Evolutionary conservation across 345 rosid genomes (phyloP), one percentile per base, ranked within the genome.

Genomic region (Euphorbia tirucalli): DNA sequence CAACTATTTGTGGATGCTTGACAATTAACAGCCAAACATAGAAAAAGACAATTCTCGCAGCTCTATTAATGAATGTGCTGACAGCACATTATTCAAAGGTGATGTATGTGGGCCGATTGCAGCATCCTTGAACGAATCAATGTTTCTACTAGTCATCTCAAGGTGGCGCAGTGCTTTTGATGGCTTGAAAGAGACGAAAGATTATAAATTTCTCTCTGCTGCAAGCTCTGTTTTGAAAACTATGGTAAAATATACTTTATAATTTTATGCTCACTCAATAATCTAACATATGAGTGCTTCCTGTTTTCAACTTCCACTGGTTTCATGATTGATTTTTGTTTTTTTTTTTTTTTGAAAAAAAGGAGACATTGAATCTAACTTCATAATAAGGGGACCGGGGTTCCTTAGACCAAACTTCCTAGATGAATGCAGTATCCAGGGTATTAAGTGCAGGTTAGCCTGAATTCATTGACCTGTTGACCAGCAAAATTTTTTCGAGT

Each of bases 61-160:
- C 71, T 75, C 71, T 39, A 31, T 69, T 6, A 48, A 80, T n/a
- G 73, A 82, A 58, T 61, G 39, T 74, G 87, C 71, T 58, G 92
- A 74, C 69, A 78, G 41, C 74, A 83, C 87, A 41, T 61, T 70
- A 49, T 89, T 87, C 80, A 83, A 85, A 61, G 96, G 87, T 75
- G 87, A 86, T 82, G 71, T 89, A 56, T 95, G 99, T 77, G 97
- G 97, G 68, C 99, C 99, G 19, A 87, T 95, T 81, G 92, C 99
- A 71, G 88, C 88, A 80, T 79, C 99, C 57, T 88, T 92, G 84
- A 87, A 90, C 70, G 97, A 95, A 80, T 84, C 92, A 62, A 90
- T 92, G 99, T 92, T 95, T 81, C 59, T 61, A 65, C 85, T 95
- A 64, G 88, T 95, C 76, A 76, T 86, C 69, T 92, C 96, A 50